Percentiles rank a stretch among this genome's conserved stretches.
Evolutionary conservation across 176 grass and related monocot genomes (phyloP).

Genomic region (Poa annua): DNA sequence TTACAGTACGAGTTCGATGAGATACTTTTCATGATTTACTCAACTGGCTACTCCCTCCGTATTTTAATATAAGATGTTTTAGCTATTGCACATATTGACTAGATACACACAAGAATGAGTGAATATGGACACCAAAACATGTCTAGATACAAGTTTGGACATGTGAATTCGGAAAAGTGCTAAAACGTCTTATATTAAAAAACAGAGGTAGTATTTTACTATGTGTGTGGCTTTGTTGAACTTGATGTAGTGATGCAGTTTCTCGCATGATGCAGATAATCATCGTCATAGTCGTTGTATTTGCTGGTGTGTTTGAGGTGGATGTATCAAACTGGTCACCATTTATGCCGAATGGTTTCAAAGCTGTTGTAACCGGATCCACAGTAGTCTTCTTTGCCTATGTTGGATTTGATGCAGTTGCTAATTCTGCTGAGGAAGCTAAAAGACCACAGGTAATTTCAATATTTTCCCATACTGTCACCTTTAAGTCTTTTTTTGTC

Average conservation of each 20-base stretch:
- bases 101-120: too few species aligned
- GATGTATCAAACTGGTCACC: conserved; percentile 98
- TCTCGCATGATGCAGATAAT: conserved; percentile 59
- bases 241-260: conserved; percentile 21
- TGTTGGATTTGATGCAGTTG: conserved; percentile 97
- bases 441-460: conserved; percentile 79
- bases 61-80: too few species aligned
- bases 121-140: too few species aligned
- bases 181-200: too few species aligned
- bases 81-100: too few species aligned
- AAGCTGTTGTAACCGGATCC: conserved; percentile 87
- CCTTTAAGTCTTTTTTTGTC: background rate
- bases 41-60: background rate
- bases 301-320: conserved; percentile 87
- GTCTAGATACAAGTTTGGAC: too few species aligned
- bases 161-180: too few species aligned
- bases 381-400: conserved; percentile 98
- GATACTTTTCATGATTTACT: background rate
- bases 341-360: conserved; percentile 93
- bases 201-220: background rate
- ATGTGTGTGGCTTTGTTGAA: background rate
- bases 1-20: background rate
- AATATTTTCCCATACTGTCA: conserved; percentile 25
- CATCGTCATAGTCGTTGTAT: conserved; percentile 82
- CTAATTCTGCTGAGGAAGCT: conserved; percentile 98